Evolutionary conservation across 2,329 filamentous ascomycete genomes (phyloP), one percentile per base, ranked within the genome.

Genomic region (Lachnellula arida): DNA sequence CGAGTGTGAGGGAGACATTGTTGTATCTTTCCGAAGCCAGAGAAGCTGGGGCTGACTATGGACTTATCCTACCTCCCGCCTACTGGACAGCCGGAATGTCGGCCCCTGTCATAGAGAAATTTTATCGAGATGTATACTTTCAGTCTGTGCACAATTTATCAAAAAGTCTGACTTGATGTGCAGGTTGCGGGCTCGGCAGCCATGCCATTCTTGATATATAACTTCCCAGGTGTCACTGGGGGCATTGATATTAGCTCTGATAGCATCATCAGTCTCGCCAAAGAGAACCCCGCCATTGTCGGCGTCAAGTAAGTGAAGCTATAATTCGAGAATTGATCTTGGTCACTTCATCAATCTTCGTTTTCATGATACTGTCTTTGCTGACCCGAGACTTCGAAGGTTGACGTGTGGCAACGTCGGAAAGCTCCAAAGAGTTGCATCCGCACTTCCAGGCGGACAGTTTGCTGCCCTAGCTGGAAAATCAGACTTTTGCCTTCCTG

Each of bases 401-500:
- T 35, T 59, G n/a, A 59, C 56, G 2, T 60, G 57, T 77, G 7
- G 79, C 9, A 82, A 82, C 61, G 80, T 79, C n/a, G 80, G 80
- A 50, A 82, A 82, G 66, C 72, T 82, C 55, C 75, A 77, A 61
- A 69, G 79, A 59, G 68, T 80, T 43, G 78, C 77, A 5, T 78
- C 63, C 75, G 85, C 17, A 80, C 79, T 51, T 34, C 74, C 73
- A 17, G 19, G 34, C 7, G 70, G 39, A 65, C 73, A 8, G 51
- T 89, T 89, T 74, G 78, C 86, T 68, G 85, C 83, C 57, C 81
- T 86, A 66, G 86, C 84, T 37, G 87, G 87, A 54, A 86, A 82
- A 37, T 84, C 85, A 52, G 86, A 90, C 72, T 89, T 89, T 68
- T 84, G 82, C 12, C 72, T 89, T 6, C 86, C 88, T 68, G 28